These are phyloP conservation scores for Akanthomyces dipterigenus DNA, from an alignment of 2,329 filamentous ascomycete species.

Conservation along the genomic window DNA sequence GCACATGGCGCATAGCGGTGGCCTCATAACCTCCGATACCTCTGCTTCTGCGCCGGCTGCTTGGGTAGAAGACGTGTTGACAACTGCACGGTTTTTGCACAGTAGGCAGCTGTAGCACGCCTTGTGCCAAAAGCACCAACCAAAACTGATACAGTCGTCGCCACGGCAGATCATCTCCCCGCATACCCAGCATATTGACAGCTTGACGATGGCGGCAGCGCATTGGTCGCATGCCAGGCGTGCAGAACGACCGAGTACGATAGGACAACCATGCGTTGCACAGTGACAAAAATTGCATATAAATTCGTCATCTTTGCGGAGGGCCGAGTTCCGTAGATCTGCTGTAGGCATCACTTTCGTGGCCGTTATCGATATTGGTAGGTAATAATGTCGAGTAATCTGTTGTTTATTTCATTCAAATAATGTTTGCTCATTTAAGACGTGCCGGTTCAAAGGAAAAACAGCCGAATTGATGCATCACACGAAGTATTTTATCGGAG, in stretches of 20 bases:
- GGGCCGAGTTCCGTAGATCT: not conserved
- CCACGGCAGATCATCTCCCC: constrained; percentile 47
- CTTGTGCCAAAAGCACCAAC: constrained; percentile 55
- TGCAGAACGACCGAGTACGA: constrained; percentile 37
- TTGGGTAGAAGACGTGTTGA: constrained; percentile 14
- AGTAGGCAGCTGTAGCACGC: constrained; percentile 50
- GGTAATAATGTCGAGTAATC: not conserved
- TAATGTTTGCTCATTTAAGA: not conserved
- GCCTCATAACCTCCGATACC: constrained; percentile 35
- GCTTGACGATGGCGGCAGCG: constrained; percentile 40
- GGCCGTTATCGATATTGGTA: not conserved
- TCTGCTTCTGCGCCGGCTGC: constrained; percentile 22
- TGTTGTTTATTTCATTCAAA: not conserved
- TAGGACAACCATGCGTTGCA: constrained; percentile 28
- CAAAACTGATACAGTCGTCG: constrained; percentile 50
- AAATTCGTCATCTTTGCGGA: constrained; percentile 26
- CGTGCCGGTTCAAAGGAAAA: not conserved
- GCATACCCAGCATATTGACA: constrained; percentile 53
- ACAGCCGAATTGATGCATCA: not conserved
- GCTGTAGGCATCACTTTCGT: not conserved
- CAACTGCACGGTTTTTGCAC: constrained; percentile 36
- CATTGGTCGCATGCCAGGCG: constrained; percentile 45
- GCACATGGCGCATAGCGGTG: constrained; percentile 46
- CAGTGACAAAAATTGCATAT: constrained; percentile 52
- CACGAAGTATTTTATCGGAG: not conserved